Percentiles rank a stretch among this genome's conserved stretches.
Evolutionary conservation across 2,329 filamentous ascomycete species (phyloP).

Genomic region (Aspergillus texensis): DNA sequence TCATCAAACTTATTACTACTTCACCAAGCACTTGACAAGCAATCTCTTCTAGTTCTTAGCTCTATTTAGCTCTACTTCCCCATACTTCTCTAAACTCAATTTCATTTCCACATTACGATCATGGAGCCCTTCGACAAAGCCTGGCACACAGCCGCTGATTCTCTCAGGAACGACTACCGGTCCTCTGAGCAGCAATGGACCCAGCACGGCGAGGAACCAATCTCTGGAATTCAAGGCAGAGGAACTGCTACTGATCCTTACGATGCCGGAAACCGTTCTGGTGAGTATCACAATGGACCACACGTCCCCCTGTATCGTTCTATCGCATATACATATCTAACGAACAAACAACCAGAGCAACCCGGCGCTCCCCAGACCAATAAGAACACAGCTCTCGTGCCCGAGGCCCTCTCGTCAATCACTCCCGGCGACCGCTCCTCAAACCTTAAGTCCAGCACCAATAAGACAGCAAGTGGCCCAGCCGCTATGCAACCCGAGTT

Average conservation of each 20-base stretch:
- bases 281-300: conserved; percentile 37
- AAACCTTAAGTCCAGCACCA: background rate
- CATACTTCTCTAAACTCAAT: background rate
- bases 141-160: conserved; percentile 52
- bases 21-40: background rate
- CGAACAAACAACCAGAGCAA: conserved; percentile 27
- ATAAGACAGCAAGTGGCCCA: background rate
- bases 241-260: conserved; percentile 72
- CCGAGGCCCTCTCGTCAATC: conserved; percentile 19
- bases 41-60: background rate
- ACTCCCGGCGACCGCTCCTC: background rate
- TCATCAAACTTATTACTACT: background rate
- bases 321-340: conserved; percentile 5
- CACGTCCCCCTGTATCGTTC: background rate
- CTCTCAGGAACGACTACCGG: conserved; percentile 50
- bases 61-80: background rate
- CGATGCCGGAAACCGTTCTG: conserved; percentile 75
- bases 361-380: conserved; percentile 25
- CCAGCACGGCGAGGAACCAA: conserved; percentile 61
- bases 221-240: conserved; percentile 70
- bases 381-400: conserved; percentile 26
- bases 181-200: conserved; percentile 22
- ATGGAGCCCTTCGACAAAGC: conserved; percentile 68
- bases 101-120: conserved; percentile 18
- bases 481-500: conserved; percentile 1